Evolutionary conservation across 768 basidiomycete genomes (phyloP).

Genomic region (Mycena olivaceomarginata): DNA sequence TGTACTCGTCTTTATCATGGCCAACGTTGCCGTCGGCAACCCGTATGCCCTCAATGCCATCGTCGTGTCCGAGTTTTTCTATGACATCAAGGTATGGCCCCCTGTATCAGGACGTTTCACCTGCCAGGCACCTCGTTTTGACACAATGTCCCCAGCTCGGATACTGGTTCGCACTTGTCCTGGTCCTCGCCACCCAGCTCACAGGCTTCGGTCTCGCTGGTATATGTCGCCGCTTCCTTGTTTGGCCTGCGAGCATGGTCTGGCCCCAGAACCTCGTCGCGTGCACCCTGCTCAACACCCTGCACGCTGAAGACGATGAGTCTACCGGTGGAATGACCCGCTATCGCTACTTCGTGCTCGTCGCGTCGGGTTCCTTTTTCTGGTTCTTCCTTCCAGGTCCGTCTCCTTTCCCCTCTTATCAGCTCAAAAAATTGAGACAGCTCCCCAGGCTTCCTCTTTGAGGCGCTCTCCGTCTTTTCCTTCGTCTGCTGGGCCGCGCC

Average conservation of each 20-base stretch:
- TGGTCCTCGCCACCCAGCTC: conserved; percentile 92
- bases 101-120: not conserved
- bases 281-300: conserved; percentile 96
- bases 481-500: conserved; percentile 88
- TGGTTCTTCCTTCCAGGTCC: conserved; percentile 95
- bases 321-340: conserved; percentile 78
- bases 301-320: conserved; percentile 96
- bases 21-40: conserved; percentile 84
- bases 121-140: no score
- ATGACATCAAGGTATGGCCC: conserved; percentile 65
- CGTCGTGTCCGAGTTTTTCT: conserved; percentile 88
- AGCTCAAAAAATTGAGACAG: no score
- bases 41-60: conserved; percentile 92
- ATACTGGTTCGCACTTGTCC: conserved; percentile 89
- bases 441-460: conserved; percentile 95
- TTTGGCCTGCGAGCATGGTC: conserved; percentile 98
- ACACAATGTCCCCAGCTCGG: no score
- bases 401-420: conserved; percentile 48
- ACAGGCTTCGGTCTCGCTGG: conserved; percentile 97
- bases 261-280: conserved; percentile 98
- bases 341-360: conserved; percentile 88
- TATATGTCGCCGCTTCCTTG: conserved; percentile 90
- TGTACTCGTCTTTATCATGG: conserved; percentile 94
- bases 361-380: conserved; percentile 79
- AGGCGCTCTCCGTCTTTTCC: conserved; percentile 81